Conservation (phyloP, 2,329 filamentous ascomycete species). For the Lachnellula hyalina region DNA sequence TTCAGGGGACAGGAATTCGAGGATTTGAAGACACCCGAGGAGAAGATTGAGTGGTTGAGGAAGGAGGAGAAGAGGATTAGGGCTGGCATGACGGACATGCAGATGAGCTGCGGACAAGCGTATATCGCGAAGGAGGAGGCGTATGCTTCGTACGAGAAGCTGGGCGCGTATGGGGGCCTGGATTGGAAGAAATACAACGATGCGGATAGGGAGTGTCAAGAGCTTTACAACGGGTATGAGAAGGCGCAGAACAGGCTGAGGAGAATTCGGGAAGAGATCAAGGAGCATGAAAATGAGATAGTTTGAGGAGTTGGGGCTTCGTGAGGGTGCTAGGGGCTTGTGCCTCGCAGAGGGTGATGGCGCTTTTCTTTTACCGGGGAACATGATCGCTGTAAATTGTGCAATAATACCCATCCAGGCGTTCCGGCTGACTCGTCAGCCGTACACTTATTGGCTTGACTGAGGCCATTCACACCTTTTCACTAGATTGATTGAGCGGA, state of each 20-base stretch:
- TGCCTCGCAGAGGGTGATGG: too few relatives aligned
- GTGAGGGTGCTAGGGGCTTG: too few relatives aligned
- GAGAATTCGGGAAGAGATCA: neutral
- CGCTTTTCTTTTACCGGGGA: too few relatives aligned
- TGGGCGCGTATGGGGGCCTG: constrained; percentile 12
- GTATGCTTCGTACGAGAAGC: constrained; percentile 14
- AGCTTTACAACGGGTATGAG: neutral
- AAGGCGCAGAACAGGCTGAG: neutral
- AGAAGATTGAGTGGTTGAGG: constrained; percentile 15
- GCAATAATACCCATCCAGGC: too few relatives aligned
- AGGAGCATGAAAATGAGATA: neutral
- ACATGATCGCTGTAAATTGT: too few relatives aligned
- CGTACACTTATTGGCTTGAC: too few relatives aligned
- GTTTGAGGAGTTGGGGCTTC: too few relatives aligned
- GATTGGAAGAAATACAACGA: constrained; percentile 15
- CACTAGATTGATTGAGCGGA: too few relatives aligned
- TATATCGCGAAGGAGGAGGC: constrained; percentile 17
- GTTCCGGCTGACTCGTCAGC: too few relatives aligned
- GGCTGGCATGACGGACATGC: constrained; percentile 23
- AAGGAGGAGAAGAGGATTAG: constrained; percentile 33
- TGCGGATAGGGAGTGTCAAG: constrained; percentile 10
- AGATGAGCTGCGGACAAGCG: constrained; percentile 12
- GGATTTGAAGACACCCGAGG: constrained; percentile 3
- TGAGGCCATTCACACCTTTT: too few relatives aligned
- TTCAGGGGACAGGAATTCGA: constrained; percentile 11